Percentiles rank a stretch among this genome's conserved stretches.
These are phyloP conservation scores for Phytopythium kandeliae DNA, from an alignment of 352 stramenopile genomes.

Conservation along the genomic window DNA sequence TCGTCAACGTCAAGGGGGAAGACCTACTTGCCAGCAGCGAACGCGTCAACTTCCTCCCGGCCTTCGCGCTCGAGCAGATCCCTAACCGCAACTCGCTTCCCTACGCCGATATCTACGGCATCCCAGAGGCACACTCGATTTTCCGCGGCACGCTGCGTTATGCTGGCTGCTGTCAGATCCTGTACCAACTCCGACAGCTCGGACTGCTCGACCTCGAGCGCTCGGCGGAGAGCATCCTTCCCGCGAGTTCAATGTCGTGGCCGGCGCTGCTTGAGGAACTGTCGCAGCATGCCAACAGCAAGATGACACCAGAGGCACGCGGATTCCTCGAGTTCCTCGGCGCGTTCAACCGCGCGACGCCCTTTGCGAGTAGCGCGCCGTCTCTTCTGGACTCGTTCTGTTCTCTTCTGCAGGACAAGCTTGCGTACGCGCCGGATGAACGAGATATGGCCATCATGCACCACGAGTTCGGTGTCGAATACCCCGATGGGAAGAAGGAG, in stretches of 20 bases:
- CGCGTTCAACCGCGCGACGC: slow-evolving; percentile 46
- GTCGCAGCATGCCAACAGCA: slow-evolving; percentile 20
- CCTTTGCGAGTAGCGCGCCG: slow-evolving; percentile 34
- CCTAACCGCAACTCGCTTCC: slow-evolving; percentile 93
- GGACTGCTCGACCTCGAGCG: slow-evolving; percentile 84
- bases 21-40: slow-evolving; percentile 86
- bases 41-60: slow-evolving; percentile 82
- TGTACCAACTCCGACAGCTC: slow-evolving; percentile 88
- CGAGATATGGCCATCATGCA: slow-evolving; percentile 96
- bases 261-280: slow-evolving; percentile 71
- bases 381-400: slow-evolving; percentile 85
- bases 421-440: slow-evolving; percentile 87
- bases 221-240: background rate
- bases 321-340: slow-evolving; percentile 79
- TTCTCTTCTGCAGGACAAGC: slow-evolving; percentile 81
- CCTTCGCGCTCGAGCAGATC: slow-evolving; percentile 93
- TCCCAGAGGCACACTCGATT: slow-evolving; percentile 87
- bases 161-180: slow-evolving; percentile 87
- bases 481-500: slow-evolving; percentile 78
- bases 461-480: slow-evolving; percentile 85
- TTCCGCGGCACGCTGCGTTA: slow-evolving; percentile 95
- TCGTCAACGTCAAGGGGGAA: slow-evolving; percentile 82
- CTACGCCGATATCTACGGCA: slow-evolving; percentile 94
- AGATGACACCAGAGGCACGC: slow-evolving; percentile 44
- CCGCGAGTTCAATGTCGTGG: slow-evolving; percentile 34